phyloP scores from a whole-genome alignment of 2,329 filamentous ascomycete genomes.

The Cordyceps javanica region DNA sequence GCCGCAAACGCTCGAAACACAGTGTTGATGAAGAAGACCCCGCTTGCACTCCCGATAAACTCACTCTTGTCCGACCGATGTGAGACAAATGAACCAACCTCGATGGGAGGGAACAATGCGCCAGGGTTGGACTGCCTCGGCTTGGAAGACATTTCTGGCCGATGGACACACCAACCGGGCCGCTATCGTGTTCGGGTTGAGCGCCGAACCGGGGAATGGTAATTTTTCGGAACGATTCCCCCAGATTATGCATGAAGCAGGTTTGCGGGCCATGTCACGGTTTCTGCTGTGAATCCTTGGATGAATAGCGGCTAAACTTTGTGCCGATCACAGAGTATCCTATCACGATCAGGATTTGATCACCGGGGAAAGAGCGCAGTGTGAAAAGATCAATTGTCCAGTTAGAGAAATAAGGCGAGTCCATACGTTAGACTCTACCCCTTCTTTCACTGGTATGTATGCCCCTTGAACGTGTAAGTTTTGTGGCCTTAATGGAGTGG shows the following conservation, averaged over 20 bases:
- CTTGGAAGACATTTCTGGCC: background rate
- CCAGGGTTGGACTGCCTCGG: background rate
- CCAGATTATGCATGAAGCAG: background rate
- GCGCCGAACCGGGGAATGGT: background rate
- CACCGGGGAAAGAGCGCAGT: background rate
- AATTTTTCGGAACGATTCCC: background rate
- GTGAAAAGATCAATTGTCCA: too few relatives aligned
- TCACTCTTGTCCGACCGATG: slow-evolving; percentile 30
- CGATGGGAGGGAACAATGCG: slow-evolving; percentile 5
- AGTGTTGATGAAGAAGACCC: slow-evolving; percentile 48
- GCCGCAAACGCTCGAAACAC: slow-evolving; percentile 44
- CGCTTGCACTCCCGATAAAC: slow-evolving; percentile 46
- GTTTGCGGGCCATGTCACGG: background rate
- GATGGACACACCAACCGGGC: background rate
- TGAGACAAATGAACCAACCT: slow-evolving; percentile 5
- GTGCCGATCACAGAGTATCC: background rate
- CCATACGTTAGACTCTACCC: too few relatives aligned
- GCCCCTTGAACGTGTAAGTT: too few relatives aligned
- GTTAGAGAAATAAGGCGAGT: too few relatives aligned
- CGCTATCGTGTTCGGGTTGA: too few relatives aligned
- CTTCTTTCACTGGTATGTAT: too few relatives aligned
- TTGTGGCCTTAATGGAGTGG: too few relatives aligned
- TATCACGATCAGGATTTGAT: background rate
- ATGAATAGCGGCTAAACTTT: background rate
- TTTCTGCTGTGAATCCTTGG: background rate